Conservation (phyloP, 2,329 filamentous ascomycete genomes). For the Sarocladiaceae sp. region DNA sequence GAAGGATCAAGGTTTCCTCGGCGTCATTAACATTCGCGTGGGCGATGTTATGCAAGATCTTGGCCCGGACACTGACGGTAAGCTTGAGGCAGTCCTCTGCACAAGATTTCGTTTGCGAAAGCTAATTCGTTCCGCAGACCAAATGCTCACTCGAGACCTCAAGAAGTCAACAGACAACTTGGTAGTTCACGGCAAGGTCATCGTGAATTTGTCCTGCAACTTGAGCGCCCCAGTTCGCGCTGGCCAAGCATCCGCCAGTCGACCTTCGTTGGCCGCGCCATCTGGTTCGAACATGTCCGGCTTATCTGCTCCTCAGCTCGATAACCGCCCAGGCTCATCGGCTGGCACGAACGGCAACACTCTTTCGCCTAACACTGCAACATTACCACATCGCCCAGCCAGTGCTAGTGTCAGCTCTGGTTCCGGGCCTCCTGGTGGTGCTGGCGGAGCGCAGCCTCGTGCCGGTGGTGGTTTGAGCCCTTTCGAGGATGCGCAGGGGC, state of each 20-base stretch:
- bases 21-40: conserved; percentile 94
- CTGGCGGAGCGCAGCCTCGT: conserved; percentile 26
- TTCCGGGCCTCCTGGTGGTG: conserved; percentile 21
- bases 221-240: conserved; percentile 65
- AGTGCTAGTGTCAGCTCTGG: conserved; percentile 44
- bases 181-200: conserved; percentile 95
- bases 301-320: conserved; percentile 36
- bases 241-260: conserved; percentile 30
- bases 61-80: conserved; percentile 86
- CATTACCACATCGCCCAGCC: conserved; percentile 41
- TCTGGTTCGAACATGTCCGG: conserved; percentile 41
- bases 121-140: conserved; percentile 53
- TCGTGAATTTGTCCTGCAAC: conserved; percentile 94
- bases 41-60: conserved; percentile 86
- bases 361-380: conserved; percentile 32
- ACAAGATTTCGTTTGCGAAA: neutral
- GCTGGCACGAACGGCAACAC: conserved; percentile 43
- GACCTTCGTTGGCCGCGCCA: conserved; percentile 40
- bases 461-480: conserved; percentile 63
- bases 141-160: conserved; percentile 96
- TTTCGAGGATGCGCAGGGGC: conserved; percentile 93
- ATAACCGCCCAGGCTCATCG: conserved; percentile 49
- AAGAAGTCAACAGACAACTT: conserved; percentile 98
- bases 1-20: conserved; percentile 98
- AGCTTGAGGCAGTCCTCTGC: conserved; percentile 23